A percentile compares a stretch with the other conserved stretches of the same genome.
These are phyloP conservation scores for Xylaria nigripes DNA, from an alignment of 495 filamentous ascomycete genomes.

Conservation along the genomic window DNA sequence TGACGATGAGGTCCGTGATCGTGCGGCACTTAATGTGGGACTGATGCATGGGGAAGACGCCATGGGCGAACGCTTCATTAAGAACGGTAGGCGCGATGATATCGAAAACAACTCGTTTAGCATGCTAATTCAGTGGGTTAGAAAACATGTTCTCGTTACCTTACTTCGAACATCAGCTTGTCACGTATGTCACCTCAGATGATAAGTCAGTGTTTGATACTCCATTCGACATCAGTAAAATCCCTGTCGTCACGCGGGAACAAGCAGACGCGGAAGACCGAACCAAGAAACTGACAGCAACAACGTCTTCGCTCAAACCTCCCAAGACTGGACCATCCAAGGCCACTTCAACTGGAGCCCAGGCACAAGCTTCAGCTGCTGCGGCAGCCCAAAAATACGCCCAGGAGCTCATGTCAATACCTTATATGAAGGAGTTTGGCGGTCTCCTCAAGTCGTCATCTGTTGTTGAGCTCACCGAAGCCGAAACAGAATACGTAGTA, in stretches of 20 bases:
- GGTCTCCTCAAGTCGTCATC: constrained; percentile 80
- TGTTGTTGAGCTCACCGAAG: constrained; percentile 85
- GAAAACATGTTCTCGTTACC: constrained; percentile 89
- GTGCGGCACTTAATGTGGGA: constrained; percentile 83
- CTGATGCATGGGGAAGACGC: constrained; percentile 85
- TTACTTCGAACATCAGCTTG: constrained; percentile 91
- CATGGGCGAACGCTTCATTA: constrained; percentile 73
- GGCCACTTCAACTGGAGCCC: constrained; percentile 57
- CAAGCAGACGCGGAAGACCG: constrained; percentile 96
- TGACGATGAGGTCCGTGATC: constrained; percentile 95
- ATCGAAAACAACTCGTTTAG: constrained; percentile 17
- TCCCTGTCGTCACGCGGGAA: constrained; percentile 92
- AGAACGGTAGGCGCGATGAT: constrained; percentile 59
- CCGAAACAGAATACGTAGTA: constrained; percentile 96
- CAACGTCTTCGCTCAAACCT: constrained; percentile 90
- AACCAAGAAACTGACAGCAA: constrained; percentile 87
- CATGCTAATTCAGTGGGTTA: constrained; percentile 26
- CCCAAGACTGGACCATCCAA: constrained; percentile 80
- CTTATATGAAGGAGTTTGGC: constrained; percentile 84
- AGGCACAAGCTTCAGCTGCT: constrained; percentile 60
- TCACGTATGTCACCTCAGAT: constrained; percentile 92
- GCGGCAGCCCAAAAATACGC: constrained; percentile 81
- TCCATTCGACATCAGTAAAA: constrained; percentile 81
- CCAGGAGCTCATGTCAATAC: constrained; percentile 76
- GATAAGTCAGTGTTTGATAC: constrained; percentile 73